Evolutionary conservation across 2,329 filamentous ascomycete species (phyloP).

Genomic region (Dryadomyces quercivorus): DNA sequence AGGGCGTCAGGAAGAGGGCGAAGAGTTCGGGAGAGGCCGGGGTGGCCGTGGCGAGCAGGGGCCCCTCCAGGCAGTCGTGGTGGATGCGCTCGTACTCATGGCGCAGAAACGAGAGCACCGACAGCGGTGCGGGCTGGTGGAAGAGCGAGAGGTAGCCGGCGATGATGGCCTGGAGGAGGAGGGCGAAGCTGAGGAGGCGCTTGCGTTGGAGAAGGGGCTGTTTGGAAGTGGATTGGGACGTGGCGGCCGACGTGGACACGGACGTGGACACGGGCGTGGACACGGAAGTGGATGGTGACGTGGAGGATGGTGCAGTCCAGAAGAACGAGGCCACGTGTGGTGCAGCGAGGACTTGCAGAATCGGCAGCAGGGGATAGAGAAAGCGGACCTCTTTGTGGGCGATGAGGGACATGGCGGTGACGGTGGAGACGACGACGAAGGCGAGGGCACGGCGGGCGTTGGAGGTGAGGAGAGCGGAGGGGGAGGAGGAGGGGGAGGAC

Average conservation of each 20-base stretch:
- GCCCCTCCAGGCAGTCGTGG: constrained; percentile 24
- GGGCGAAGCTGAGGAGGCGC: constrained; percentile 40
- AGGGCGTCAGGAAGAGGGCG: constrained; percentile 82
- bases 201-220: constrained; percentile 32
- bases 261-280: constrained; percentile 4
- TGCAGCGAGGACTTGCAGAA: constrained; percentile 72
- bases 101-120: constrained; percentile 66
- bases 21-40: constrained; percentile 32
- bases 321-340: constrained; percentile 56
- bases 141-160: constrained; percentile 63
- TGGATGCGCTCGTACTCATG: constrained; percentile 52
- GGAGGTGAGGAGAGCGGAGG: constrained; percentile 19
- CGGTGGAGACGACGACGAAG: constrained; percentile 45
- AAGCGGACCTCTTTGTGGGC: constrained; percentile 97
- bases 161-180: constrained; percentile 57
- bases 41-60: constrained; percentile 8
- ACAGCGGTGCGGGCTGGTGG: constrained; percentile 71
- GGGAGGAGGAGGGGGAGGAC: neutral
- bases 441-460: constrained; percentile 43
- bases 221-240: neutral
- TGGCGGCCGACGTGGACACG: constrained; percentile 15
- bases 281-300: constrained; percentile 13
- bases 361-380: constrained; percentile 81
- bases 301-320: constrained; percentile 19
- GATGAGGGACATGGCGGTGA: constrained; percentile 58